Evolutionary conservation across 2,329 filamentous ascomycete genomes (phyloP), one percentile per base, ranked within the genome.

Genomic region (Cordyceps sp.): DNA sequence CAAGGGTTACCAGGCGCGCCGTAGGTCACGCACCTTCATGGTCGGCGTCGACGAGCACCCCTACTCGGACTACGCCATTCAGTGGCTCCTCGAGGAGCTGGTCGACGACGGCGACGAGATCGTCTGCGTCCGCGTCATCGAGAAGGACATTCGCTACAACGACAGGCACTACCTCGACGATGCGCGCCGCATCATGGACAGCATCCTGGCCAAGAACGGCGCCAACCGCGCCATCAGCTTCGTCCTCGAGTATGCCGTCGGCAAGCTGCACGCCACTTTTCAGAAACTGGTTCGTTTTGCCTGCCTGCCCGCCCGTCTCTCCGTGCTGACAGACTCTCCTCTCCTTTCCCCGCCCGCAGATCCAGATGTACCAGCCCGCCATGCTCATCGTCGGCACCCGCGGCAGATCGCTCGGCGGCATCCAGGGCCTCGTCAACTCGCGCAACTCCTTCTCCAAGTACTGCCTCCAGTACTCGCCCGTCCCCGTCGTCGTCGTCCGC

Each of bases 101-200:
- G 83, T 93, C 26, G 85, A 93, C 45, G 86, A 93, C 46, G 85
- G 86, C 14, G 86, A 94, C 49, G 84, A 93, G 54, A 78, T 94
- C 35, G 80, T 94, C 8, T 94, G 86, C 54, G 69, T 94, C 30
- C 70, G 83, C 32, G 86, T 93, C 3, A 70, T 93, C 27, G 85
- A 93, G 48, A 86, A 82, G 48, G 81, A 88, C 40, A 69, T 75
- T 32, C 79, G 78, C 32, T 62, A 73, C 12, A 70, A 78, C 40
- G 69, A 75, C 34, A 76, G 72, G 32, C 66, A 69, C 32, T 93
- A 93, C 53, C 73, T 78, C 26, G 66, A 74, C 15, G 80, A 90
- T 42, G 86, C 86, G 1, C 67, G 78, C 38, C 62, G 66, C 28
- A 62, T 93, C 44, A 73, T 93, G 55, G 66, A 80, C 38, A 64